phyloP scores from a whole-genome alignment of 768 basidiomycete species.

The Chalciporus pseudorubinellus region DNA sequence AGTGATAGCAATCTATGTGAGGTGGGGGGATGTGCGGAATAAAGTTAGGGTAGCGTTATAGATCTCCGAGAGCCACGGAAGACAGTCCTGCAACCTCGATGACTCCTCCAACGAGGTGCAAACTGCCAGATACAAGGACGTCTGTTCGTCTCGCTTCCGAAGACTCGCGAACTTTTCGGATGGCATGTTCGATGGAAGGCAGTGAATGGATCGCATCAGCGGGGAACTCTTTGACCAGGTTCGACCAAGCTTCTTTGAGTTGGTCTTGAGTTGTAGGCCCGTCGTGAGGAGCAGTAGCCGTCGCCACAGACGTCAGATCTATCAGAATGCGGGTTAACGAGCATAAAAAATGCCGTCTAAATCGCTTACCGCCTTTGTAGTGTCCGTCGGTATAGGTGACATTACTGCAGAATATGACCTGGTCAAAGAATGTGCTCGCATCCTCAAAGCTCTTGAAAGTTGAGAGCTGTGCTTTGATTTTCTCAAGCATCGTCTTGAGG shows the following conservation, averaged over 20 bases:
- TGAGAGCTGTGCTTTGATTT: slow-evolving; percentile 47
- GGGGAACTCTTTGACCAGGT: slow-evolving; percentile 61
- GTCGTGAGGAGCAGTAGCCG: slow-evolving; percentile 58
- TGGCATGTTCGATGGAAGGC: slow-evolving; percentile 86
- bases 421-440: slow-evolving; percentile 61
- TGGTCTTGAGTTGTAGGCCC: slow-evolving; percentile 74
- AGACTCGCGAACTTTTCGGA: slow-evolving; percentile 58
- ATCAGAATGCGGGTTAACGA: slow-evolving; percentile 1
- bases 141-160: slow-evolving; percentile 37
- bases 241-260: slow-evolving; percentile 71
- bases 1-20: slow-evolving; percentile 2
- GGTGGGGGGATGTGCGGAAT: not conserved
- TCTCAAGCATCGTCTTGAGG: slow-evolving; percentile 56
- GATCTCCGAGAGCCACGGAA: slow-evolving; percentile 56
- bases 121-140: slow-evolving; percentile 87
- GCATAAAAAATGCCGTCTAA: not conserved
- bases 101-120: slow-evolving; percentile 91
- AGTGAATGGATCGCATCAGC: slow-evolving; percentile 67
- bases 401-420: slow-evolving; percentile 94
- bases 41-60: slow-evolving; percentile 3
- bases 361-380: slow-evolving; percentile 80
- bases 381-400: slow-evolving; percentile 88
- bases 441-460: slow-evolving; percentile 38
- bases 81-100: slow-evolving; percentile 87
- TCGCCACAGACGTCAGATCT: slow-evolving; percentile 79